Conservation (phyloP, 306 rosid genomes). For the Medicago lupulina region DNA sequence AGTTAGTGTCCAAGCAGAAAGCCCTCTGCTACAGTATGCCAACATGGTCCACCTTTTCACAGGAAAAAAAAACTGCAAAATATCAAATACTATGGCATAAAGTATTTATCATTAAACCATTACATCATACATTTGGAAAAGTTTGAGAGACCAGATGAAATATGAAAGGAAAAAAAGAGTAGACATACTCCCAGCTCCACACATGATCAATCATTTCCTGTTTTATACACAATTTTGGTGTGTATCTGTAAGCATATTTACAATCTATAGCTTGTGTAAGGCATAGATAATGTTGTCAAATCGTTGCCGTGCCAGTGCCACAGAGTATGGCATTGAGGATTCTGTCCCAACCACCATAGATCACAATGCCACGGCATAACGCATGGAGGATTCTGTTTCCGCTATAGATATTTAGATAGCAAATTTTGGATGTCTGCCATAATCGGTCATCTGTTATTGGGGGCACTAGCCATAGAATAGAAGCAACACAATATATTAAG, state of each 20-base stretch:
- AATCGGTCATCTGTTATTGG: no score
- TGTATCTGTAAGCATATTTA: neutral
- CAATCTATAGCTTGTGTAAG: neutral
- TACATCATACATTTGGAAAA: conserved; percentile 7
- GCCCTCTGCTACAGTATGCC: neutral
- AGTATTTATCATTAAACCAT: conserved; percentile 9
- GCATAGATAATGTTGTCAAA: neutral
- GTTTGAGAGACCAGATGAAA: conserved; percentile 8
- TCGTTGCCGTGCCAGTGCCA: neutral
- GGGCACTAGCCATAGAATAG: neutral
- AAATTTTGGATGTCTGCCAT: no score
- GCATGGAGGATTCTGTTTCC: no score
- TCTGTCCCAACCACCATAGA: no score
- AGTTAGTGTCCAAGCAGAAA: conserved; percentile 16
- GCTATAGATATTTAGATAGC: no score
- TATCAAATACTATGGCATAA: neutral
- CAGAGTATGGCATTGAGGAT: neutral
- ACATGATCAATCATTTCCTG: neutral
- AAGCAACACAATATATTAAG: neutral
- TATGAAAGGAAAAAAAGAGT: neutral
- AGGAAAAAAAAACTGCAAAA: conserved; percentile 6
- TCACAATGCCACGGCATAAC: no score
- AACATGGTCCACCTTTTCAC: conserved; percentile 9
- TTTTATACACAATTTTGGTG: neutral
- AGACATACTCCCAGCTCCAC: neutral